A percentile compares a stretch with the other conserved stretches of the same genome.
Conservation (phyloP, 208 protist species). For the Crithidia expoeki region DNA sequence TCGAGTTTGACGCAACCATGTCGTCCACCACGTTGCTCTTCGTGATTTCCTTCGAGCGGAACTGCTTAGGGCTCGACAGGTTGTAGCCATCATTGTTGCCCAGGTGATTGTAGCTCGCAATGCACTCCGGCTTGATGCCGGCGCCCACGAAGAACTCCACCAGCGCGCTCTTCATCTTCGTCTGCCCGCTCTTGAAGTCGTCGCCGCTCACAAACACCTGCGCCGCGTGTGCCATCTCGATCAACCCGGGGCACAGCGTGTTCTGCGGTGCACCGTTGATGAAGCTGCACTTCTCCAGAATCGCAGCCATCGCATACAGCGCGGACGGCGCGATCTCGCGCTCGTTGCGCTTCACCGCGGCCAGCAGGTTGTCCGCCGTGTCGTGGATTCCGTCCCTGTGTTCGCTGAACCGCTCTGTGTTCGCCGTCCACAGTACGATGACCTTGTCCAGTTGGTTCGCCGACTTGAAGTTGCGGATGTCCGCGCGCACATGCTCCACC, state of each 20-base stretch:
- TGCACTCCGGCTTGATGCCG: conserved; percentile 88
- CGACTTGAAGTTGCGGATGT: conserved; percentile 95
- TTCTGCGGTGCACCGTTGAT: conserved; percentile 99
- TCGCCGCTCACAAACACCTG: conserved; percentile 96
- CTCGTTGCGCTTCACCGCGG: conserved; percentile 87
- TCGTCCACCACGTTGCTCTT: conserved; percentile 99
- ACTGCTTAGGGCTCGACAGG: conserved; percentile 94
- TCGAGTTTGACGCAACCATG: conserved; percentile 97
- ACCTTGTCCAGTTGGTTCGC: conserved; percentile 95
- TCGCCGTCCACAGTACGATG: conserved; percentile 98
- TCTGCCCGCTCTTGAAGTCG: conserved; percentile 99
- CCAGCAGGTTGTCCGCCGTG: conserved; percentile 95
- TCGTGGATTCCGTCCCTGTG: conserved; percentile 94
- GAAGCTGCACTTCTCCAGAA: conserved; percentile 97
- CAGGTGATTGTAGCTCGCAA: conserved; percentile 95
- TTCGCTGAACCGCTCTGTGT: conserved; percentile 97
- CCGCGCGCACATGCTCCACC: conserved; percentile 93
- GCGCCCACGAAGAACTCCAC: conserved; percentile 98
- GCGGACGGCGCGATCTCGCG: conserved; percentile 95
- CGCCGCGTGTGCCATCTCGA: conserved; percentile 93
- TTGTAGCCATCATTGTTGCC: conserved; percentile 99
- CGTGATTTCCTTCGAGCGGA: conserved; percentile 99
- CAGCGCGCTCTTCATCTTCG: conserved; percentile 99
- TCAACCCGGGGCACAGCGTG: conserved; percentile 96
- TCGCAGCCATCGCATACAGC: conserved; percentile 96